These are phyloP conservation scores for Aspergillus egyptiacus DNA, from an alignment of 495 filamentous ascomycete genomes.

Conservation along the genomic window DNA sequence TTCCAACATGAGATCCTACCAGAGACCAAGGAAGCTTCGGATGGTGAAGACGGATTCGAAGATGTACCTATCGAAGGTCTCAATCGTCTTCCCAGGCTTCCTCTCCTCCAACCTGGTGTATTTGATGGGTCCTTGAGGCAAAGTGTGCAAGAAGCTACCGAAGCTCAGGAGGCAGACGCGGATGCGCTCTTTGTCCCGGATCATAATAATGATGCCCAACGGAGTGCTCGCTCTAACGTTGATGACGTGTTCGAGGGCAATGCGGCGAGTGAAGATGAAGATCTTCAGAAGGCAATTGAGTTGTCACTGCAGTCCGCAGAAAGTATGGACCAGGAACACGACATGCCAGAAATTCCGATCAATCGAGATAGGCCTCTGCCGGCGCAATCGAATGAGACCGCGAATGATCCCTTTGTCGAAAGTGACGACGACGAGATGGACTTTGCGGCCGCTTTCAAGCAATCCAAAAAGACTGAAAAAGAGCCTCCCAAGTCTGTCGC, in stretches of 20 bases:
- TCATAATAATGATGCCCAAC: conserved; percentile 30
- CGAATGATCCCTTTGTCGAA: conserved; percentile 20
- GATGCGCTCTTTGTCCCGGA: conserved; percentile 65
- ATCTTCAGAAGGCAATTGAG: conserved; percentile 74
- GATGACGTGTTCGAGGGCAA: conserved; percentile 41
- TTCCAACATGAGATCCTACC: conserved; percentile 45
- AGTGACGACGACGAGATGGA: conserved; percentile 43
- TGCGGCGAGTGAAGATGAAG: conserved; percentile 59
- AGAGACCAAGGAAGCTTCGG: conserved; percentile 45
- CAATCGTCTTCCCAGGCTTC: conserved; percentile 73
- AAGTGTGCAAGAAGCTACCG: conserved; percentile 38
- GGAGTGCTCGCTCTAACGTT: conserved; percentile 25
- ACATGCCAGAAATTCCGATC: conserved; percentile 31
- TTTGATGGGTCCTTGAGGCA: conserved; percentile 35
- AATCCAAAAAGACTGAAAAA: conserved; percentile 32
- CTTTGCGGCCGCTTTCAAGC: conserved; percentile 39
- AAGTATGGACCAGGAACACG: conserved; percentile 23
- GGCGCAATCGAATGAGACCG: conserved; percentile 10
- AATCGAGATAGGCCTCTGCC: conserved; percentile 21
- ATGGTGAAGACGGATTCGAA: conserved; percentile 74
- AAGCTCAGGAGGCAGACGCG: conserved; percentile 35
- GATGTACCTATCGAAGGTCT: conserved; percentile 93
- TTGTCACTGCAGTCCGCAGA: conserved; percentile 56
- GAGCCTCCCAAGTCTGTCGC: conserved; percentile 14
- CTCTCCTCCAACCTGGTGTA: conserved; percentile 33